Conservation (phyloP, 441 rosid species). For the Biscutella laevigata region DNA sequence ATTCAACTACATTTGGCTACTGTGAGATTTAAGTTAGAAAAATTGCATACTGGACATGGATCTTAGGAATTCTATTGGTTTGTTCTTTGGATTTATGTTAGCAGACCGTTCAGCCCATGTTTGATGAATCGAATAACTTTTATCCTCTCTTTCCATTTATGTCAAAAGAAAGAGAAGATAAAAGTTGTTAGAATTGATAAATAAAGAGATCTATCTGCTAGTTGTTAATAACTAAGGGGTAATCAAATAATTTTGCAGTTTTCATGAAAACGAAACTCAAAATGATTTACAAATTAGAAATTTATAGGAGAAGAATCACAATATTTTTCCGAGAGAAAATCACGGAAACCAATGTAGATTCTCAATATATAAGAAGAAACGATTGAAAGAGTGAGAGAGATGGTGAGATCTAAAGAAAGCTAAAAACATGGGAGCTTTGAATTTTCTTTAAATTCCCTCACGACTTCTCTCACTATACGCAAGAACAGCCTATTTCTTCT, state of each 20-base stretch:
- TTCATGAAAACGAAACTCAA: not conserved
- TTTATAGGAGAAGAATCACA: slow-evolving; percentile 7
- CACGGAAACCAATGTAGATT: slow-evolving; percentile 28
- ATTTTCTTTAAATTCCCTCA: no score
- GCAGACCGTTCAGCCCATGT: no score
- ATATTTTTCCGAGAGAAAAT: slow-evolving; percentile 24
- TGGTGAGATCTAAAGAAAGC: slow-evolving; percentile 10
- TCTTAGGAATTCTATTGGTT: no score
- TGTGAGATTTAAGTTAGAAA: no score
- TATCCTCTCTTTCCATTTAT: not conserved
- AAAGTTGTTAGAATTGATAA: not conserved
- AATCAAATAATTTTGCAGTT: not conserved
- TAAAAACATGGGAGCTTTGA: no score
- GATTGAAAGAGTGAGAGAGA: not conserved
- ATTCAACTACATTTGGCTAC: no score
- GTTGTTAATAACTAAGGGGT: not conserved
- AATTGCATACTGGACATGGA: no score
- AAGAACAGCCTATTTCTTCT: no score
- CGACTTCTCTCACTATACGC: no score
- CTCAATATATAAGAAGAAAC: not conserved
- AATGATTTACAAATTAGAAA: not conserved
- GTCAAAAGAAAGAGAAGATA: not conserved
- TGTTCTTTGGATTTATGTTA: no score
- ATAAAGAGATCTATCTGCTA: not conserved
- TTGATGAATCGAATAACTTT: no score